Evolutionary conservation across 2,329 filamentous ascomycete genomes (phyloP), one percentile per base, ranked within the genome.

Genomic region (Penicillium sp.): DNA sequence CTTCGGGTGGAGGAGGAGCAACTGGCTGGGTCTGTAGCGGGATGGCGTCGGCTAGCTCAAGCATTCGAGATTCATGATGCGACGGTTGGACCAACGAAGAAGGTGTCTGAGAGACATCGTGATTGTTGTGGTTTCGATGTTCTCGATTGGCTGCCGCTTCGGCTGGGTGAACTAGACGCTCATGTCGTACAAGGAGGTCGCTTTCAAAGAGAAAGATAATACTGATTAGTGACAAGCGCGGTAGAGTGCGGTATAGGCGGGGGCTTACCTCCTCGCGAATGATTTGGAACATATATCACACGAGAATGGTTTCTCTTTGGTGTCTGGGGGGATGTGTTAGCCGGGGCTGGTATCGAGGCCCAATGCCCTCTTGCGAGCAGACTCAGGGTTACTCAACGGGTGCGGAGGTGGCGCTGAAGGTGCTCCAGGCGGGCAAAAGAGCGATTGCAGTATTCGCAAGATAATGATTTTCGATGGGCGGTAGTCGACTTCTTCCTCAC

Each of bases 371-470:
- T 64, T 50, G 65, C 57, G 67, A 56, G 60, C 60, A 59, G 52
- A 44, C 55, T 61, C 63, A 73, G 74, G 73, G 74, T 73, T 74
- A 76, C 77, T 78, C 76, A 77, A 80, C 78, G 80, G 67, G 80
- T 82, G 75, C 80, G 78, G 75, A 82, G 79, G 77, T 82, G 80
- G 68, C 80, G 77, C 76, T 82, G 80, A 70, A 82, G 79, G 75
- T 82, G 80, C 72, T 82, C 80, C 65, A 82, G 69, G 55, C 80
- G 78, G 59, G 79, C 80, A 71, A 82, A 82, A 45, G 79, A 77
- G 65, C 80, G 72, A 67, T 78, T 80, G 71, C 80, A 82, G 66
- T 81, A 81, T 70, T 81, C 79, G 69, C 80, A 82, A 29, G 78
- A 78, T 48, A 82, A 68, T 13, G 80, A 81, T 70, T 82, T 82